These are phyloP conservation scores for Tuber magnatum DNA, from an alignment of 495 filamentous ascomycete species.

Conservation along the genomic window DNA sequence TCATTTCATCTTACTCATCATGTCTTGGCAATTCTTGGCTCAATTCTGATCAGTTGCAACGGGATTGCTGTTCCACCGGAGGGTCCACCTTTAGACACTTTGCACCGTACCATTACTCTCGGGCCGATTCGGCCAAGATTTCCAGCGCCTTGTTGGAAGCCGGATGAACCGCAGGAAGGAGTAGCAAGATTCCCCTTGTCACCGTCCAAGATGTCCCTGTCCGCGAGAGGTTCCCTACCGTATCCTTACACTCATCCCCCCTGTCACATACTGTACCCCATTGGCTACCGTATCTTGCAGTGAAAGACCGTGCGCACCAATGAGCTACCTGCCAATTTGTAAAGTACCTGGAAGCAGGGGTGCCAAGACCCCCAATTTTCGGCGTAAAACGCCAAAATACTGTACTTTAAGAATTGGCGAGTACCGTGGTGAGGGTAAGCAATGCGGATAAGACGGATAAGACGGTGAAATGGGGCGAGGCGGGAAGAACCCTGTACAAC, in stretches of 20 bases:
- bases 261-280: background rate
- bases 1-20: no score
- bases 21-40: no score
- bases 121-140: background rate
- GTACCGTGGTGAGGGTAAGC: background rate
- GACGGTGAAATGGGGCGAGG: background rate
- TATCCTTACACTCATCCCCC: background rate
- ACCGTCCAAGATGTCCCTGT: background rate
- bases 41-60: no score
- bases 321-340: background rate
- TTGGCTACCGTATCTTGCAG: background rate
- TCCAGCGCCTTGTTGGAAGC: background rate
- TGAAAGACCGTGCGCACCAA: background rate
- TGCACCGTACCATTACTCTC: background rate
- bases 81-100: no score
- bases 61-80: no score
- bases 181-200: background rate
- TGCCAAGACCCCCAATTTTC: background rate
- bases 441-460: background rate
- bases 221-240: background rate
- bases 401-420: background rate
- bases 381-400: background rate
- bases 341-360: background rate
- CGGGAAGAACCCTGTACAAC: background rate
- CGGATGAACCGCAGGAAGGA: background rate